These are phyloP conservation scores for Pachysandra terminalis DNA, from an alignment of 164 flowering plant species.

Conservation along the genomic window DNA sequence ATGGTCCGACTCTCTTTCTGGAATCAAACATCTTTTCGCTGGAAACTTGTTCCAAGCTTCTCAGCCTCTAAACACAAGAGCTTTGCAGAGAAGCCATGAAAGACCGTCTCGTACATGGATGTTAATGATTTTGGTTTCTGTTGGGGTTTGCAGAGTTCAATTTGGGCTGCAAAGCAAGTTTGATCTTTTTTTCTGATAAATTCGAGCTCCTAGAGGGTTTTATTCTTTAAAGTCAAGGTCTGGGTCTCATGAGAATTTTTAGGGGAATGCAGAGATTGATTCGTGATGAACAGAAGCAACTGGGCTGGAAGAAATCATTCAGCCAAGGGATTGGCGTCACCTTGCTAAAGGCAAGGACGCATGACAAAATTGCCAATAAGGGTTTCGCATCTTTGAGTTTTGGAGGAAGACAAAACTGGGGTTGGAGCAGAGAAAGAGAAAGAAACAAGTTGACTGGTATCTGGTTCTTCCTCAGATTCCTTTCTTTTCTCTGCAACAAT, in stretches of 20 bases:
- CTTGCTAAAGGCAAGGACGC: conserved; percentile 79
- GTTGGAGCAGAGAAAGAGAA: conserved; percentile 2
- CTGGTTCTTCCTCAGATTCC: conserved; percentile 68
- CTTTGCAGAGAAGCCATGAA: conserved; percentile 79
- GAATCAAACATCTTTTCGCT: neutral
- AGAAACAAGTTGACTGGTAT: conserved; percentile 70
- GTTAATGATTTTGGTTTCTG: too few species aligned
- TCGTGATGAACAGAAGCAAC: conserved; percentile 43
- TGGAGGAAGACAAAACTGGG: conserved; percentile 6
- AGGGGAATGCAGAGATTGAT: conserved; percentile 97
- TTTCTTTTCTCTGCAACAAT: too few species aligned
- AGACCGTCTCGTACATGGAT: conserved; percentile 60
- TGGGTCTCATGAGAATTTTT: conserved; percentile 91
- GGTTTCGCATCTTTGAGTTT: conserved; percentile 29
- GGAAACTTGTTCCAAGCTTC: conserved; percentile 20
- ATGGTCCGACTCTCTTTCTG: conserved; percentile 26
- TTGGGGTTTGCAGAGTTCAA: too few species aligned
- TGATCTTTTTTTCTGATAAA: conserved; percentile 22
- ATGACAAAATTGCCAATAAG: conserved; percentile 52
- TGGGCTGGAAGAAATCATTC: conserved; percentile 58
- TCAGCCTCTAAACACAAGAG: conserved; percentile 45
- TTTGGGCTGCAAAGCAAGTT: conserved; percentile 2
- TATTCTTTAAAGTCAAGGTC: conserved; percentile 36
- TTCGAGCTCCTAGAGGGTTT: conserved; percentile 32
- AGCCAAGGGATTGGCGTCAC: conserved; percentile 69